Conservation (phyloP, 2,329 filamentous ascomycete genomes). For the Colletotrichum gloeosporioides region DNA sequence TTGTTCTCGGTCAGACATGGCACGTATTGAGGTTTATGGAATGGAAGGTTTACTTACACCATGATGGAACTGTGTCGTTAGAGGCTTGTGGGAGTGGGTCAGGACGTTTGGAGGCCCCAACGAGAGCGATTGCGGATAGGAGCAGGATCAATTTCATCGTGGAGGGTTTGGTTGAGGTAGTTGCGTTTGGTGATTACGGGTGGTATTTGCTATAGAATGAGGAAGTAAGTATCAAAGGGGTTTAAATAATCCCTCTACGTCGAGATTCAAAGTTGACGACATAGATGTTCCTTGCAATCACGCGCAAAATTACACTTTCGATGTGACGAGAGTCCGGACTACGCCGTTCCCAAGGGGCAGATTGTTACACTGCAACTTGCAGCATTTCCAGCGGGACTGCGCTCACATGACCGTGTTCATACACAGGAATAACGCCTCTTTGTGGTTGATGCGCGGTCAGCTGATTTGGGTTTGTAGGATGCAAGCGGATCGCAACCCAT, state of each 20-base stretch:
- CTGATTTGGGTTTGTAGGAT: not conserved
- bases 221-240: fast-evolving
- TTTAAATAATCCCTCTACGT: not conserved
- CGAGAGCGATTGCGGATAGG: not conserved
- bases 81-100: not conserved
- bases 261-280: too few species aligned
- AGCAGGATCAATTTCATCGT: not conserved
- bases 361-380: not conserved
- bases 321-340: not conserved
- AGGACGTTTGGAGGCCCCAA: not conserved
- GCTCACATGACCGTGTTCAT: fast-evolving
- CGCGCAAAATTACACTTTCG: not conserved
- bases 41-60: not conserved
- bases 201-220: fast-evolving
- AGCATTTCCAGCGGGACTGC: fast-evolving
- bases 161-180: not conserved
- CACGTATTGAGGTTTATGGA: fast-evolving
- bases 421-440: fast-evolving
- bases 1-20: not conserved
- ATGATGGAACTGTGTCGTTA: not conserved
- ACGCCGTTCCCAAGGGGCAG: not conserved
- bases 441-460: not conserved
- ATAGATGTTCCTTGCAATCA: too few species aligned
- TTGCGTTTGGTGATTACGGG: fast-evolving
- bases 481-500: fast-evolving